Percentiles rank a stretch among this genome's conserved stretches.
These are phyloP conservation scores for Chiua virens DNA, from an alignment of 768 basidiomycete species.

Conservation along the genomic window DNA sequence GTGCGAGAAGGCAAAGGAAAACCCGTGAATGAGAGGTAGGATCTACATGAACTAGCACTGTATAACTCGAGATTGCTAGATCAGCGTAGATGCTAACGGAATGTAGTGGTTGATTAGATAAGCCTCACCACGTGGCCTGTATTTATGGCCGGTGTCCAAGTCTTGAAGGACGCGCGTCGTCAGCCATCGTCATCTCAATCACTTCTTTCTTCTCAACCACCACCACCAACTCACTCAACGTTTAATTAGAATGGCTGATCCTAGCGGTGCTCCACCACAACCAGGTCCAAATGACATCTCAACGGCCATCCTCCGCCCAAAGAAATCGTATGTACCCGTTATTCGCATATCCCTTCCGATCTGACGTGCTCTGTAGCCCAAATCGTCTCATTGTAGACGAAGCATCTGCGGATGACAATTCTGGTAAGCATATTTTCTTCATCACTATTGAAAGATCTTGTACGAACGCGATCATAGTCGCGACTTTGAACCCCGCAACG, in stretches of 20 bases:
- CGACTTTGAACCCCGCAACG: slow-evolving; percentile 92
- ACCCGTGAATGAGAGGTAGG: not conserved
- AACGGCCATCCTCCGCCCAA: slow-evolving; percentile 93
- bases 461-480: slow-evolving; percentile 51
- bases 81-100: too few relatives aligned
- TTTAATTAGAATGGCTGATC: slow-evolving; percentile 60
- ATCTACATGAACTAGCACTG: too few relatives aligned
- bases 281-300: slow-evolving; percentile 89
- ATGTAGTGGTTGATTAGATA: slow-evolving; percentile 13
- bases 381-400: slow-evolving; percentile 99
- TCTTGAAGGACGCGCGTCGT: slow-evolving; percentile 33
- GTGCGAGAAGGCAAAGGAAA: slow-evolving; percentile 18
- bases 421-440: slow-evolving; percentile 52
- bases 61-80: not conserved
- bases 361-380: slow-evolving; percentile 56
- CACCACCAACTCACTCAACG: slow-evolving; percentile 4
- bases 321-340: slow-evolving; percentile 84
- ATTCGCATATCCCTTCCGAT: slow-evolving; percentile 8
- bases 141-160: not conserved
- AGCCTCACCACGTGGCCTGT: not conserved
- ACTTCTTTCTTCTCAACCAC: slow-evolving; percentile 13
- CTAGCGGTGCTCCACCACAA: slow-evolving; percentile 78
- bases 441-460: slow-evolving; percentile 13
- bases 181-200: not conserved
- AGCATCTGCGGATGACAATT: slow-evolving; percentile 92